Evolutionary conservation across 2,329 filamentous ascomycete species (phyloP).

Genomic region (Taxawa tesnikishii): DNA sequence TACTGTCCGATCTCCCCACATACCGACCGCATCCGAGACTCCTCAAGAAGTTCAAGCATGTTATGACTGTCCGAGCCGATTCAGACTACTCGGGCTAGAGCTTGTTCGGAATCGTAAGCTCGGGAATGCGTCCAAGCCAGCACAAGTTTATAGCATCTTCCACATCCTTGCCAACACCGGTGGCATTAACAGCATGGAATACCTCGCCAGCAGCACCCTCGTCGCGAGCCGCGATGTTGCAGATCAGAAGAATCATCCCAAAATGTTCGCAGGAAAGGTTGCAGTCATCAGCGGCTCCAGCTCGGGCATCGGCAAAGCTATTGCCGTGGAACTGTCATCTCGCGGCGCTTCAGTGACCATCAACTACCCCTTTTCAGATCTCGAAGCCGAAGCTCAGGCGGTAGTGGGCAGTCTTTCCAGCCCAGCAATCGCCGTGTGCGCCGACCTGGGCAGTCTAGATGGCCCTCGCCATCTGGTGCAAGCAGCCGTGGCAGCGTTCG

Average conservation of each 20-base stretch:
- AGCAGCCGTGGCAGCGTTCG: conserved; percentile 22
- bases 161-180: too few species aligned
- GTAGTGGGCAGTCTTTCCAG: conserved; percentile 18
- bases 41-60: too few species aligned
- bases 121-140: too few species aligned
- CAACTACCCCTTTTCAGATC: conserved; percentile 32
- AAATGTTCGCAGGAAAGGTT: conserved; percentile 8
- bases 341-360: conserved; percentile 36
- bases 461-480: conserved; percentile 26
- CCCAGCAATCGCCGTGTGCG: conserved; percentile 26
- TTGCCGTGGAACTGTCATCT: conserved; percentile 30
- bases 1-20: too few species aligned
- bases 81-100: too few species aligned
- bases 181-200: too few species aligned
- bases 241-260: background rate
- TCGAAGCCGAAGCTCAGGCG: conserved; percentile 18
- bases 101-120: too few species aligned
- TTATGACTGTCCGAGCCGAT: too few species aligned
- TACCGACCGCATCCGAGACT: too few species aligned
- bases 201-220: background rate
- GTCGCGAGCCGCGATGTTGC: conserved; percentile 1
- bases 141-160: too few species aligned
- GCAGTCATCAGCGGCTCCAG: conserved; percentile 20
- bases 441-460: conserved; percentile 26
- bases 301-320: conserved; percentile 34